Percentiles rank a stretch among this genome's conserved stretches.
Conservation (phyloP, 225 moss, liverwort and hornwort genomes). For the Lunularia cruciata region DNA sequence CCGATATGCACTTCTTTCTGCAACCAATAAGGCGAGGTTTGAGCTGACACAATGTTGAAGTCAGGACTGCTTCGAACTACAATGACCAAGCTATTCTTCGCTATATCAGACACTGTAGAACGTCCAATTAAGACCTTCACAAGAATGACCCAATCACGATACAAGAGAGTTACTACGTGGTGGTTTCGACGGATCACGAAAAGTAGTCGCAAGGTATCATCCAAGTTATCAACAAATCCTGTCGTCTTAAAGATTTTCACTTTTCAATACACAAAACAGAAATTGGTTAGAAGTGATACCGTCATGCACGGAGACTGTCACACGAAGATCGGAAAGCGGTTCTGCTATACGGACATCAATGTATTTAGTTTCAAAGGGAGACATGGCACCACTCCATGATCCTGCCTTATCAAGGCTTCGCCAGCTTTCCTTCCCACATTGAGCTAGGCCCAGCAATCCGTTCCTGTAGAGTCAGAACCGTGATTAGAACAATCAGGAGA, state of each 20-base stretch:
- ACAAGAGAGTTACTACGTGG: background rate
- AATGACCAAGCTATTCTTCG: too few species aligned
- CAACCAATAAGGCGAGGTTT: conserved; percentile 16
- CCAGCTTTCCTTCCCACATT: conserved; percentile 85
- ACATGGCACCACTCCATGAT: conserved; percentile 69
- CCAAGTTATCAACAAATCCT: too few species aligned
- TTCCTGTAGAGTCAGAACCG: conserved; percentile 57
- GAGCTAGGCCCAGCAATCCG: conserved; percentile 67
- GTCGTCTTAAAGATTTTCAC: too few species aligned
- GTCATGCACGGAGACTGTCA: conserved; percentile 59
- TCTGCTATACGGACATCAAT: conserved; percentile 74
- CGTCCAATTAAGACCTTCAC: too few species aligned
- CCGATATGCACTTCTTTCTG: conserved; percentile 78
- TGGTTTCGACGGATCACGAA: background rate
- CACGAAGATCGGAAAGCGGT: conserved; percentile 54
- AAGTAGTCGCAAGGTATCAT: too few species aligned
- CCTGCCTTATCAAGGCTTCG: conserved; percentile 69
- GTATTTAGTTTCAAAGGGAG: conserved; percentile 81
- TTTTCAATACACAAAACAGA: too few species aligned
- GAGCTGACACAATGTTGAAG: background rate
- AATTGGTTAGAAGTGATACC: conserved; percentile 12
- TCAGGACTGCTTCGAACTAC: background rate
- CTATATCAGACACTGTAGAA: too few species aligned
- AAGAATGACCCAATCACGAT: background rate
- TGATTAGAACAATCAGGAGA: too few species aligned